Evolutionary conservation across 768 basidiomycete species (phyloP).

Genomic region (Coprinopsis sp.): DNA sequence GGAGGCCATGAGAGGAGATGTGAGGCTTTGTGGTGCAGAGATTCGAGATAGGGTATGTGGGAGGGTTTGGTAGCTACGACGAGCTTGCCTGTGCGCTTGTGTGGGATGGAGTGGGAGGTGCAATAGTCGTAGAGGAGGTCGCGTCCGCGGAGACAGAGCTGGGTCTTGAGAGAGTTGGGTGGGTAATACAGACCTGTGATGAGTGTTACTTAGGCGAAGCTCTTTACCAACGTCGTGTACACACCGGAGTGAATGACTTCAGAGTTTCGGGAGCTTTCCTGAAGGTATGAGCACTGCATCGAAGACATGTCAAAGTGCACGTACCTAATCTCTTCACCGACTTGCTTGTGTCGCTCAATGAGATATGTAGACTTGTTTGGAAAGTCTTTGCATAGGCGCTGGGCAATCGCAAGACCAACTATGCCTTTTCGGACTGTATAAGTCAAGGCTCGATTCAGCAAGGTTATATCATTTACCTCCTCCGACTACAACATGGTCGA

Average conservation of each 20-base stretch:
- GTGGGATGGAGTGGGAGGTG: constrained; percentile 52
- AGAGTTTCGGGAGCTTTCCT: constrained; percentile 78
- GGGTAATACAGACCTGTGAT: constrained; percentile 79
- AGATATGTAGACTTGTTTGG: constrained; percentile 70
- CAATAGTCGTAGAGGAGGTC: constrained; percentile 81
- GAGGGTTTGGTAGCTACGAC: constrained; percentile 72
- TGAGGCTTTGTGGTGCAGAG: constrained; percentile 63
- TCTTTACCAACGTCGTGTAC: constrained; percentile 2
- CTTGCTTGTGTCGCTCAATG: constrained; percentile 68
- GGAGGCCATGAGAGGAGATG: constrained; percentile 50
- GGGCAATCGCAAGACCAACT: constrained; percentile 83
- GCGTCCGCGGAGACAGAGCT: constrained; percentile 81
- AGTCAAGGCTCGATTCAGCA: background rate
- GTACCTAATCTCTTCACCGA: constrained; percentile 86
- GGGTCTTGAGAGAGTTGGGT: constrained; percentile 75
- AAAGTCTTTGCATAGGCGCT: constrained; percentile 60
- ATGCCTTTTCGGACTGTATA: constrained; percentile 47
- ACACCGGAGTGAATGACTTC: constrained; percentile 91
- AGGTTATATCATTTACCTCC: constrained; percentile 53
- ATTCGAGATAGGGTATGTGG: constrained; percentile 67
- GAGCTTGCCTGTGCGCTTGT: constrained; percentile 80
- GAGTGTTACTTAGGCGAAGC: background rate
- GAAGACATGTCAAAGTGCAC: background rate
- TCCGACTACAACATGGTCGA: constrained; percentile 86
- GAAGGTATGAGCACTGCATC: background rate